Base-by-base conservation (phyloP, 2,329 filamentous ascomycete species). In the Aureobasidium sp. region DNA sequence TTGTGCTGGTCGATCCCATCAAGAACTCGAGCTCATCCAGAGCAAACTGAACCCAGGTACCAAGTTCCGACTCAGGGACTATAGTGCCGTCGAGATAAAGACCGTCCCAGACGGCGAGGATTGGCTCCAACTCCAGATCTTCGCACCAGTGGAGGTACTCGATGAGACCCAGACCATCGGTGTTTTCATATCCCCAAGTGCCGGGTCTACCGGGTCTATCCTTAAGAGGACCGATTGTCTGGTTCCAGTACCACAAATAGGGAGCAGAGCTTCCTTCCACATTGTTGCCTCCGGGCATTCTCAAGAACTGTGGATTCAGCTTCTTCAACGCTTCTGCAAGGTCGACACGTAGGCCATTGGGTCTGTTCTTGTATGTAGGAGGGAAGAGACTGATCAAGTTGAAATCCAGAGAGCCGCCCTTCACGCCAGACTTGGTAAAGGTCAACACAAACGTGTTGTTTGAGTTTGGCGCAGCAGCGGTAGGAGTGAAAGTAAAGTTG, bases 1-100 rank as follows among this genome's bases (percentile, higher is more conserved):
- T 73, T 1, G 79, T 79, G 40, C 72, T 68, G 1, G 68, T 63
- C 32, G 76, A 68, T 2, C 82, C 81, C 10, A 74, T 72, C 29
- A 84, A 71, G 64, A 84, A 85, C 62, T 85, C 81, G 39, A 85
- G 74, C 63, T 85, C 73, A 61, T 84, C 70, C 3, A 85, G 71
- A 1, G 79, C 81, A 54, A 81, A 77, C 38, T 84, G 74, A 32
- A 85, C 74, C 56, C 77, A 79, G 3, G 70, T 70, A 27, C 77
- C 66, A 1, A 85, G 69, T n/a, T 79, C 70, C 4, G 72, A 68
- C 41, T 78, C 65, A 0, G 67, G 64, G 8, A 73, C 47, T 2
- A 79, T 66, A 0, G 75, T 75, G 6, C 76, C 68, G 32, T 77
- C 73, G 2, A 84, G 71, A 6, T 75, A 71, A 11, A 81, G 71